Base-by-base conservation (phyloP, 2,329 filamentous ascomycete species). In the Colletotrichum godetiae region DNA sequence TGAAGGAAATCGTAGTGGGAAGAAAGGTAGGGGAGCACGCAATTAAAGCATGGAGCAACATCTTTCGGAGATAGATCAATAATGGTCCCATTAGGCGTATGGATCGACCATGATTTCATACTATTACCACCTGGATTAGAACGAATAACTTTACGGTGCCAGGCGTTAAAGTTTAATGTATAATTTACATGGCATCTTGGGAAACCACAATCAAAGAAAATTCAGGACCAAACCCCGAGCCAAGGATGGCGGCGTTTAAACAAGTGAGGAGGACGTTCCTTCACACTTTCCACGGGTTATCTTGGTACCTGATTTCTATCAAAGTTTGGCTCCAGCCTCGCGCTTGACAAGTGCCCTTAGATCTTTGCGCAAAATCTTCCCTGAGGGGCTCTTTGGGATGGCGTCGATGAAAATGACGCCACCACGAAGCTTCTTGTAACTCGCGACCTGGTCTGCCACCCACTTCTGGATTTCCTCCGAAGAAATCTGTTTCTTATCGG, bases 321-420 rank as follows among this genome's bases (percentile, higher is more conserved):
- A 74, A 3, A 74, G 57, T 31, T 74, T 74, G 3, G 72, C 68
- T 10, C 46, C 49, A 22, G 37, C 59, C 74, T 79, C 81, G 78
- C n/a, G 77, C 79, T 77, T 76, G 76, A 76, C 84, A 82, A 55
- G 82, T 76, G 13, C 84, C 80, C 72, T 68, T 13, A 75, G 37
- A 37, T 86, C 84, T 62, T 83, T 81, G 24, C 86, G 80, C 64
- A 88, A 75, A 49, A 88, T 86, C 81, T 88, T 88, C 1, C 86
- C 86, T 56, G 85, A 86, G 2, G 90, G 88, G 73, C 93, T 94
- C 84, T 93, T 95, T n/a, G 93, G 92, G 37, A 95, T 91, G 13
- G 84, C 84, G 42, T 92, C 88, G 4, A 93, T 84, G 78, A 95
- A 94, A 12, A 87, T 82, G n/a, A 95, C 88, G 1, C 93, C 93